These are phyloP conservation scores for Globisporangium middletonii DNA, from an alignment of 352 stramenopile species.

Conservation along the genomic window DNA sequence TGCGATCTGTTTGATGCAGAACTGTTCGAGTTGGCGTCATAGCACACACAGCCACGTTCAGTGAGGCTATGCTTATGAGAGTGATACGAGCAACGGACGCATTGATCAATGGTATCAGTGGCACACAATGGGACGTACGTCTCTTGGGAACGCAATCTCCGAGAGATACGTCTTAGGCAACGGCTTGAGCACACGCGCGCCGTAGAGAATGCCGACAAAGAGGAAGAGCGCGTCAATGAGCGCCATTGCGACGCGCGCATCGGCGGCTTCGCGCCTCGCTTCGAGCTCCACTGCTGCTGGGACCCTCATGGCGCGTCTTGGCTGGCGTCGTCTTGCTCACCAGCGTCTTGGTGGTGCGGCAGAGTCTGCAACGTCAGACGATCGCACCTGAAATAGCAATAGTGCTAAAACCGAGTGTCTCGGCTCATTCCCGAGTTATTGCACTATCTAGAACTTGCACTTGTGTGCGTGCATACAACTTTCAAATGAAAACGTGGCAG, in stretches of 20 bases:
- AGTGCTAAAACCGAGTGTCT: no score
- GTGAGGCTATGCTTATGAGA: background rate
- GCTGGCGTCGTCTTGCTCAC: no score
- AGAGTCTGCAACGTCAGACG: no score
- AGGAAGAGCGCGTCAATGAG: constrained; percentile 37
- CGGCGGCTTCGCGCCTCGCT: constrained; percentile 6
- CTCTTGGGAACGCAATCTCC: constrained; percentile 66
- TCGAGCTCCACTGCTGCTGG: background rate
- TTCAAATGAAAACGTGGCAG: no score
- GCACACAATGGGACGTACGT: constrained; percentile 30
- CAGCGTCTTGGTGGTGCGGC: no score
- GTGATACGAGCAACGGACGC: background rate
- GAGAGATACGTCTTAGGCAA: constrained; percentile 74
- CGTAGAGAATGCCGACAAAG: constrained; percentile 46
- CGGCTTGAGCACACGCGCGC: constrained; percentile 36
- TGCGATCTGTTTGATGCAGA: constrained; percentile 54
- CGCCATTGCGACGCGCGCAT: constrained; percentile 9
- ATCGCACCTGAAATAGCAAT: no score
- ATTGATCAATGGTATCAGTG: background rate
- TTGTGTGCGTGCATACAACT: no score
- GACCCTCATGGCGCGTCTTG: no score
- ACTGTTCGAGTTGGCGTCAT: constrained; percentile 19
- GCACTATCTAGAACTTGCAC: no score
- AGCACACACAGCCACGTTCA: background rate
- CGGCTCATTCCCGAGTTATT: no score